Evolutionary conservation across 768 basidiomycete genomes (phyloP), one percentile per base, ranked within the genome.

Genomic region (Sarcodon aspratus): DNA sequence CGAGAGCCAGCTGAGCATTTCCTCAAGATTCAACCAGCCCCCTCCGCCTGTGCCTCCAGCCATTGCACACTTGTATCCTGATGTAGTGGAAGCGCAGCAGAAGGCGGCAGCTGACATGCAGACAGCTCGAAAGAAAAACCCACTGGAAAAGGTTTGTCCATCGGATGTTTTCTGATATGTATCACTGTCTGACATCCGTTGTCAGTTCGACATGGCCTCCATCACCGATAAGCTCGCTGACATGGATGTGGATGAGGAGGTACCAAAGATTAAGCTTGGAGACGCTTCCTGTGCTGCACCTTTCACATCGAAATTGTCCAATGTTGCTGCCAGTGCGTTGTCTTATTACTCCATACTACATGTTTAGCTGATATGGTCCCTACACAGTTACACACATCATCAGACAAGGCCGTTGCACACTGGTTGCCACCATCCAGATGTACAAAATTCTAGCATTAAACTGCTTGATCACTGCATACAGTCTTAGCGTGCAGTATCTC

Each of bases 391-490:
- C 89, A 15, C 93, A 95, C 61, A 97, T 99, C 63, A 96, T 99
- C 56, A 82, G 96, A 15, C 96, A 98, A 67, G 96, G 96, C 18
- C 89, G 96, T 31, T 98, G 96, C 70, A 99, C 96, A 1, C 80
- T 99, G 13, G 96, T 98, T 42, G 96, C 96, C 2, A 99, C 96
- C 3, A 86, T 95, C 48, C 96, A 99, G 68, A 99, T 99, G 96
- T 99, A 97, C 80, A 96, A 97, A 72, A 99, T 99, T 56, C 72
- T 99, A 35, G 96, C 95, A 1, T 69, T 99, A 49, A 99, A 98
- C 62, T 98, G 96, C 61, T 72, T 99, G 37, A 99, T 98, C 66
- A 95, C 94, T 3, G 96, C 96, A n/a, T 98, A 95, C 69, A 94
- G 90, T 62, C 72, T 98, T 52, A 93, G 89, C 56, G 96, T 98